Base-by-base conservation (phyloP, 1,284 basidiomycete species). In the Leucoagaricus sp. region DNA sequence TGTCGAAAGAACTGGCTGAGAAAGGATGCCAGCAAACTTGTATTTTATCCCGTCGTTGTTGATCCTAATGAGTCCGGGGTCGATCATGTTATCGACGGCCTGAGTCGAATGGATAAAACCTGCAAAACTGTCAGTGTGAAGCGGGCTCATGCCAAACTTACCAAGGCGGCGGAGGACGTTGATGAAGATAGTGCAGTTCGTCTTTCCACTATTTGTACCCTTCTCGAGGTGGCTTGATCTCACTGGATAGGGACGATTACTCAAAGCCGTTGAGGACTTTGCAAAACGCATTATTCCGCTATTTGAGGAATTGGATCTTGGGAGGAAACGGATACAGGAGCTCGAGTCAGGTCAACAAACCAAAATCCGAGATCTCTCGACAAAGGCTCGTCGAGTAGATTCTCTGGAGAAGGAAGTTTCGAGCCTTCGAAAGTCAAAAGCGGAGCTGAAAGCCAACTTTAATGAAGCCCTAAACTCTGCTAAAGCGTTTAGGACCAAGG, bases 191-290 rank as follows among this genome's bases (percentile, higher is more conserved):
- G 63, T 17, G 63, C 64, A 46, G 73, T 73, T 53, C 44, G 66
- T 53, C 25, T 15, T 15, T 55, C n/a, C 29, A 23, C 13, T 41
- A 21, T 19, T 33, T 26, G n/a, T n/a, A n/a, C 29, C 26, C 13
- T 47, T 48, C 41, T 42, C 21, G 7, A 15, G 15, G 13, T 26
- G 42, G 10, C 7, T 38, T 10, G 21, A 19, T 17, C 17, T 17
- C 12, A 15, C 15, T 34, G 10, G 5, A 12, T 8, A 49, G 55
- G 55, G 28, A 15, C 48, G 58, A 29, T 59, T 78, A 4, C 57
- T 70, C 31, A 55, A 67, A 50, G 71, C 74, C 8, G 57, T 77
- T 4, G 62, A 70, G 33, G 68, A 75, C 45, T 76, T 77, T 59
- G 67, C 67, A 34, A 58, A 69, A 19, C 70, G 74, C 10, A 72